Conservation (phyloP, 768 basidiomycete genomes). For the Asterophora lycoperdoides region DNA sequence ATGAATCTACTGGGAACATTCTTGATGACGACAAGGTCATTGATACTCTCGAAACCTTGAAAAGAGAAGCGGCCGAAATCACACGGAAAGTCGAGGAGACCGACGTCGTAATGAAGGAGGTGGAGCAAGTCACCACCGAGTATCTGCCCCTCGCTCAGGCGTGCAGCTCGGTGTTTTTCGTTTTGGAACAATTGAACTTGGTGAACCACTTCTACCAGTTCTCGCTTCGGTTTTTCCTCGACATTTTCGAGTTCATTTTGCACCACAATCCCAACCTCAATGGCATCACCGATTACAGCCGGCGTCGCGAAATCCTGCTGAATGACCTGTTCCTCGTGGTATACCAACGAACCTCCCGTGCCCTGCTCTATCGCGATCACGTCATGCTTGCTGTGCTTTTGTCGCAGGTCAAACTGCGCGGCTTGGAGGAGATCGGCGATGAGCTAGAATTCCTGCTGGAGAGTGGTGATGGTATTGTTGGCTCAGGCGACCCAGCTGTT, state of each 20-base stretch:
- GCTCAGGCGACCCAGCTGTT: constrained; percentile 30
- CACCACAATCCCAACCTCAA: constrained; percentile 89
- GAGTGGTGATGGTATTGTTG: constrained; percentile 63
- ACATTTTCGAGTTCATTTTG: constrained; percentile 94
- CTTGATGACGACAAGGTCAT: constrained; percentile 99
- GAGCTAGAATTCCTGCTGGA: constrained; percentile 93
- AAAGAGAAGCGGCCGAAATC: constrained; percentile 94
- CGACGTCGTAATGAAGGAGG: constrained; percentile 91
- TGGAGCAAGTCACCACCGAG: constrained; percentile 92
- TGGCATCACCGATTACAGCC: constrained; percentile 66
- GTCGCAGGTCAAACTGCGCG: constrained; percentile 83
- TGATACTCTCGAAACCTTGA: constrained; percentile 90
- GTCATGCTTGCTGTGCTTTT: constrained; percentile 88
- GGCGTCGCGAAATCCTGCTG: constrained; percentile 74
- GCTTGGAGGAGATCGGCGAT: constrained; percentile 72
- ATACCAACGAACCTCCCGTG: constrained; percentile 85
- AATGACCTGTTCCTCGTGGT: constrained; percentile 87
- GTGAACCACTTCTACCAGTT: constrained; percentile 99
- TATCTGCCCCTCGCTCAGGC: constrained; percentile 94
- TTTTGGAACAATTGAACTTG: constrained; percentile 88
- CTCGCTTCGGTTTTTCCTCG: constrained; percentile 95
- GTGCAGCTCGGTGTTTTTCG: constrained; percentile 96
- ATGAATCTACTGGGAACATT: constrained; percentile 95
- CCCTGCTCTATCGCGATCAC: constrained; percentile 86
- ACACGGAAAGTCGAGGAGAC: constrained; percentile 96